phyloP scores from a whole-genome alignment of 257 asterid species.

The Gynochthodes officinalis region DNA sequence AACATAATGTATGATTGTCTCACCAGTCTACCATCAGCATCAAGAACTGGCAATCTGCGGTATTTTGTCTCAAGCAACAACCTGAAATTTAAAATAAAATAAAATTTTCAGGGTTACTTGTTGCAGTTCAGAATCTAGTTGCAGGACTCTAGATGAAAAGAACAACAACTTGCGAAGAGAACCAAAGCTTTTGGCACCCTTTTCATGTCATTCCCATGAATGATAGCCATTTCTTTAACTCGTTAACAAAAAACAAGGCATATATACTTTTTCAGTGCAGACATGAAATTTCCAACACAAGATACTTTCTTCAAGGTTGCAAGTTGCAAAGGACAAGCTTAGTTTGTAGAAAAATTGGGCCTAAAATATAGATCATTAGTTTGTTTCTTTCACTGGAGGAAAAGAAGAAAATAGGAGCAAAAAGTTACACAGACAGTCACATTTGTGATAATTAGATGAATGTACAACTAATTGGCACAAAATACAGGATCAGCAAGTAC shows the following conservation, averaged over 20 bases:
- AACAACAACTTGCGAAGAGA: background rate
- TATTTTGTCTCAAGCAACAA: constrained; percentile 76
- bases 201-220: background rate
- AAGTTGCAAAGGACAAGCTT: background rate
- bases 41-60: constrained; percentile 89
- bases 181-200: background rate
- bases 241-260: background rate
- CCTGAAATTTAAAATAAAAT: constrained; percentile 42
- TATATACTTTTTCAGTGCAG: background rate
- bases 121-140: background rate
- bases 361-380: background rate
- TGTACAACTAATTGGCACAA: background rate
- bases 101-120: background rate
- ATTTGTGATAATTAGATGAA: background rate
- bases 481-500: constrained; percentile 28
- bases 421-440: background rate
- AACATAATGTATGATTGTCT: background rate
- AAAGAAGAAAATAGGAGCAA: background rate
- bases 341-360: background rate
- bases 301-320: too few species aligned
- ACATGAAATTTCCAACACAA: background rate
- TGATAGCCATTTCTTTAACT: background rate
- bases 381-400: background rate
- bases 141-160: background rate
- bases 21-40: constrained; percentile 84